Conservation (phyloP, 75 land plant genomes). For the Chamaecyparis obtusa region DNA sequence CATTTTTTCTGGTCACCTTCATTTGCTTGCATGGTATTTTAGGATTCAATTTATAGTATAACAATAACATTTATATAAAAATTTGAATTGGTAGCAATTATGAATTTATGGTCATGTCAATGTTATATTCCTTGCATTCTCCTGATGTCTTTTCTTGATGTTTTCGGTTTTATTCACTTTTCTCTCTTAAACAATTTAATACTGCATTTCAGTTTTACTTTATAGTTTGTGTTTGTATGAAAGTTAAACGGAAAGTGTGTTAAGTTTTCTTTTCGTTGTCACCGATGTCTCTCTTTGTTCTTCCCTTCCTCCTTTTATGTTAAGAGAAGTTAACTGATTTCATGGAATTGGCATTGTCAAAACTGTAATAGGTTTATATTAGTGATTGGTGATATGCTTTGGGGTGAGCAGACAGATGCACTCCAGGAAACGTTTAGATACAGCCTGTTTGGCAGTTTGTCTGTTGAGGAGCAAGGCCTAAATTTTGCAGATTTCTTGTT, state of each 20-base stretch:
- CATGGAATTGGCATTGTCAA: not conserved
- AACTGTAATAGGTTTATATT: not conserved
- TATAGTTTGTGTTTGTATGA: not conserved
- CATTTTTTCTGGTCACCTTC: not conserved
- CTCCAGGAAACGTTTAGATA: not conserved
- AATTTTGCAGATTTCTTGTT: no score
- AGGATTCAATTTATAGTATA: not conserved
- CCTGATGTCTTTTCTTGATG: not conserved
- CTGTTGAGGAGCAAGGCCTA: no score
- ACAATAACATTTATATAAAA: not conserved
- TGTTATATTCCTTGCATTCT: not conserved
- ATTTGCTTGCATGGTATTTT: not conserved
- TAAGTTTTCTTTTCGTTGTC: not conserved
- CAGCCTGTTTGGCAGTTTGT: not conserved
- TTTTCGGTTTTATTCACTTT: no score
- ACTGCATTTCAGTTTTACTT: not conserved
- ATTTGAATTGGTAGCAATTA: not conserved
- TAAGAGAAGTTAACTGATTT: not conserved
- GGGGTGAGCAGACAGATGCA: not conserved
- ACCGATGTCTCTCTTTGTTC: not conserved
- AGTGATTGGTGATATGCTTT: not conserved
- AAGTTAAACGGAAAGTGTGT: no score
- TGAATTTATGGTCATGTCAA: not conserved
- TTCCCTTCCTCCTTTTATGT: not conserved
- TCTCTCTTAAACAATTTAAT: not conserved